phyloP scores from a whole-genome alignment of 352 stramenopile genomes.

The Phytophthora vignae region DNA sequence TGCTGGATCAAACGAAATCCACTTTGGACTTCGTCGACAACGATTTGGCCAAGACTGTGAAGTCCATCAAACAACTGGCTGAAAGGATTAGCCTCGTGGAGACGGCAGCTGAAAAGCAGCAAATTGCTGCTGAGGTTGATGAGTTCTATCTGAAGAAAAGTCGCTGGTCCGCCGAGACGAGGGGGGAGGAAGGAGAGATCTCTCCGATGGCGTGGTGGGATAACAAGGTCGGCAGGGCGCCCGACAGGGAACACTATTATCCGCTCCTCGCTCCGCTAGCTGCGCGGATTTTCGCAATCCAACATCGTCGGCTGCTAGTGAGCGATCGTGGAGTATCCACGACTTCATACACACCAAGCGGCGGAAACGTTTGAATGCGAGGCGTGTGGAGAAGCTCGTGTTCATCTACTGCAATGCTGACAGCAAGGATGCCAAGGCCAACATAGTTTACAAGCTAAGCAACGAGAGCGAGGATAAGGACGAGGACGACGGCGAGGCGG shows the following conservation, averaged over 20 bases:
- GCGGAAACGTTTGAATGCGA: conserved; percentile 1
- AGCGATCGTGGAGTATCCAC: conserved; percentile 18
- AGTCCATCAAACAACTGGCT: not conserved
- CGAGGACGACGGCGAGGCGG: not conserved
- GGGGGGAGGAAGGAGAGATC: not conserved
- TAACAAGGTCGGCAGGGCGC: not conserved
- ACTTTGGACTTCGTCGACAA: not conserved
- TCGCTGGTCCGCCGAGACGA: conserved; percentile 7
- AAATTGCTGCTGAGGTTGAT: not conserved
- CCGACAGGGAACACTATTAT: not conserved
- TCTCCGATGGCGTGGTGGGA: conserved; percentile 5
- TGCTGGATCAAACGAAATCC: not conserved
- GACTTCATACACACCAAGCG: conserved; percentile 19
- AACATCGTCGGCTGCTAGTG: conserved; percentile 9
- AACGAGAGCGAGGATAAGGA: conserved; percentile 6
- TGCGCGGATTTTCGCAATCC: conserved; percentile 2
- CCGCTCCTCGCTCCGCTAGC: conserved; percentile 10
- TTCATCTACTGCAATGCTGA: conserved; percentile 21
- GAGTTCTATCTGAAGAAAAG: conserved; percentile 9
- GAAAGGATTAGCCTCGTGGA: not conserved
- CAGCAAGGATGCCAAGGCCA: conserved; percentile 13
- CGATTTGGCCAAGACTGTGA: not conserved
- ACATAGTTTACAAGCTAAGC: conserved; percentile 5
- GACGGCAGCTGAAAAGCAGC: not conserved
- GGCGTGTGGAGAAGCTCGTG: conserved; percentile 1